Base-by-base conservation (phyloP, 805 yeast species). In the Ogataea angusta region DNA sequence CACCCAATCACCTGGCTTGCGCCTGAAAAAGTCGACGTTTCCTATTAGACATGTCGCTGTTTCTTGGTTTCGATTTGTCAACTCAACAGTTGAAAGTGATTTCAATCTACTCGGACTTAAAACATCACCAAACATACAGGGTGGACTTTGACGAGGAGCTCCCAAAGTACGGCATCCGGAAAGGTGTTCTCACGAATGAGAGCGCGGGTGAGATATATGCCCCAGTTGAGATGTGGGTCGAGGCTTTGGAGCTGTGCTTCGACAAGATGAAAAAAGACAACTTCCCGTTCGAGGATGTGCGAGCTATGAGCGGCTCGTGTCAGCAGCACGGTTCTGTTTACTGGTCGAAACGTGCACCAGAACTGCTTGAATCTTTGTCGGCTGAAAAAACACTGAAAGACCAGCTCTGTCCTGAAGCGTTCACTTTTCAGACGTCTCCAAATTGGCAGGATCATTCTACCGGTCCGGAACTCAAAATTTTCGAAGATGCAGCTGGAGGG, bases 391-490 rank as follows among this genome's bases (percentile, higher is more conserved):
- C 67, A 2, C 64, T 85, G 36, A 57, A 67, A 26, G 70, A 66
- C 2, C 85, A 75, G 46, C 53, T 85, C 27, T 51, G 53, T 15
- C 70, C 70, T 2, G 50, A 51, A 1, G 82, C 84, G 1, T 82
- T 86, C 49, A 68, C 91, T 2, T 71, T 79, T 51, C 67, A 72
- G 5, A 70, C 70, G 29, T 82, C 95, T 4, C 95, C 96, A 7
- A 89, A 90, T 57, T 89, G 97, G 97, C 97, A 89, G 62, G 96
- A 89, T 56, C 95, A 87, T 57, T 82, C 93, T 17, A 89, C 97
- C 0, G 82, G 77, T 4, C 63, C 69, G 15, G 95, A 89, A 58
- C 70, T 85, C 41, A 56, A 66, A 21, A 70, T 60, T 24, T 81
- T 87, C 52, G 93, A 86, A 54, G 57, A 59, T 1, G 67, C 67